Evolutionary conservation across 129 eudicot species (phyloP).

Genomic region (Helianthus tuberosus): DNA sequence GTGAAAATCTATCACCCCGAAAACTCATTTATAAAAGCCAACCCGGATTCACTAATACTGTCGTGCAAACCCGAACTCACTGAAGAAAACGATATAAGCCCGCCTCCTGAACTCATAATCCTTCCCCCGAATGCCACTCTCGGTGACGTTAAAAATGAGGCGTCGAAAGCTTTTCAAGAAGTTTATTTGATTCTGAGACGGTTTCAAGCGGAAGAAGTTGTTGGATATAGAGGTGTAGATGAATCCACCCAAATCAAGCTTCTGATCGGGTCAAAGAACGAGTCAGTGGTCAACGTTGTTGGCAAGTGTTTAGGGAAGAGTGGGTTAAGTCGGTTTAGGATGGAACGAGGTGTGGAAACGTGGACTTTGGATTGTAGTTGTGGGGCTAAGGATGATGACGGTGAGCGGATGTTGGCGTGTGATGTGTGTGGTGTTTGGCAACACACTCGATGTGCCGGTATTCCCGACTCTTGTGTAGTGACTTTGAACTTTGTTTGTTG

Average conservation of each 20-base stretch:
- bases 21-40: conserved; percentile 5
- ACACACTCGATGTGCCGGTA: conserved; percentile 84
- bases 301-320: conserved; percentile 62
- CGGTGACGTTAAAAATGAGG: conserved; percentile 64
- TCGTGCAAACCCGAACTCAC: conserved; percentile 59
- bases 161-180: conserved; percentile 76
- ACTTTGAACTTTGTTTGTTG: conserved; percentile 64
- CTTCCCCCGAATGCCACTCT: conserved; percentile 67
- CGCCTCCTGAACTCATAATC: conserved; percentile 70
- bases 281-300: conserved; percentile 41
- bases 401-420: conserved; percentile 95
- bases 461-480: conserved; percentile 53
- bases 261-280: conserved; percentile 45
- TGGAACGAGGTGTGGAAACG: conserved; percentile 80
- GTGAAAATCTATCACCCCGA: conserved; percentile 75
- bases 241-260: conserved; percentile 88
- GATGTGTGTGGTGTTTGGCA: conserved; percentile 86
- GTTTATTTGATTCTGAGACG: conserved; percentile 73
- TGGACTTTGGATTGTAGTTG: conserved; percentile 93
- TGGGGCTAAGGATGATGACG: conserved; percentile 93
- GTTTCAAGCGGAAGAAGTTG: conserved; percentile 80
- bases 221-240: conserved; percentile 77
- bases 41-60: conserved; percentile 47
- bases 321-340: conserved; percentile 47
- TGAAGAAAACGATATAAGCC: conserved; percentile 39